A percentile compares a stretch with the other conserved stretches of the same genome.
These are phyloP conservation scores for Cinnamomum chago DNA, from an alignment of 164 flowering plant genomes.

Conservation along the genomic window DNA sequence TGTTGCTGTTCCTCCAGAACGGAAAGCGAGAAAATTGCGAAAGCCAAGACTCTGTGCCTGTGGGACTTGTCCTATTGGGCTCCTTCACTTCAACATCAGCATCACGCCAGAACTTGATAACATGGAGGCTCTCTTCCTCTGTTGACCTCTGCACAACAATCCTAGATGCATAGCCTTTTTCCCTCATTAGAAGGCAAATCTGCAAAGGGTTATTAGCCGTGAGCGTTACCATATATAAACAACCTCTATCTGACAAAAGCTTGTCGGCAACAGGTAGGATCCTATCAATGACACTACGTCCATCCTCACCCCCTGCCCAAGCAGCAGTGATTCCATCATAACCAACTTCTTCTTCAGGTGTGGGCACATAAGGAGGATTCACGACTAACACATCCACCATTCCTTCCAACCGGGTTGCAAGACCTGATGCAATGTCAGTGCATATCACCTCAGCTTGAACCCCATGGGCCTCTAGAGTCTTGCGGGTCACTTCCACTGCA, in stretches of 20 bases:
- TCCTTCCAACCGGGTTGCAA: conserved; percentile 54
- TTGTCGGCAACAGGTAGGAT: conserved; percentile 64
- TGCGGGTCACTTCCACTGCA: conserved; percentile 53
- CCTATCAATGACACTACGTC: conserved; percentile 71
- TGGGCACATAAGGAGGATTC: conserved; percentile 96
- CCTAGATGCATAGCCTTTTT: conserved; percentile 64
- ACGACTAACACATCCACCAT: conserved; percentile 80
- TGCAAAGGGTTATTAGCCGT: conserved; percentile 63
- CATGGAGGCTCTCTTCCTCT: conserved; percentile 77
- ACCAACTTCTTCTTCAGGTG: conserved; percentile 94
- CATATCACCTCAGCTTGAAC: conserved; percentile 67
- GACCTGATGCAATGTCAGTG: conserved; percentile 59
- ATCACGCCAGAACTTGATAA: conserved; percentile 85
- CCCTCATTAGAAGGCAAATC: conserved; percentile 69
- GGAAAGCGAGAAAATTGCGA: conserved; percentile 35
- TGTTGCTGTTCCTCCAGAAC: conserved; percentile 28
- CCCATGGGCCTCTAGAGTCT: conserved; percentile 76
- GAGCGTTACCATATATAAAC: conserved; percentile 84
- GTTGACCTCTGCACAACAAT: conserved; percentile 80
- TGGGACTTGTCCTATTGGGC: conserved; percentile 23
- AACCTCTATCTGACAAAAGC: conserved; percentile 71
- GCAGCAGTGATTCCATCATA: conserved; percentile 65
- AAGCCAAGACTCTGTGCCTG: conserved; percentile 28
- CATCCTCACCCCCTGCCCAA: conserved; percentile 99
- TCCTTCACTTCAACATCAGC: conserved; percentile 34